Evolutionary conservation across 2,329 filamentous ascomycete species (phyloP).

Genomic region (Pseudonectria buxi): DNA sequence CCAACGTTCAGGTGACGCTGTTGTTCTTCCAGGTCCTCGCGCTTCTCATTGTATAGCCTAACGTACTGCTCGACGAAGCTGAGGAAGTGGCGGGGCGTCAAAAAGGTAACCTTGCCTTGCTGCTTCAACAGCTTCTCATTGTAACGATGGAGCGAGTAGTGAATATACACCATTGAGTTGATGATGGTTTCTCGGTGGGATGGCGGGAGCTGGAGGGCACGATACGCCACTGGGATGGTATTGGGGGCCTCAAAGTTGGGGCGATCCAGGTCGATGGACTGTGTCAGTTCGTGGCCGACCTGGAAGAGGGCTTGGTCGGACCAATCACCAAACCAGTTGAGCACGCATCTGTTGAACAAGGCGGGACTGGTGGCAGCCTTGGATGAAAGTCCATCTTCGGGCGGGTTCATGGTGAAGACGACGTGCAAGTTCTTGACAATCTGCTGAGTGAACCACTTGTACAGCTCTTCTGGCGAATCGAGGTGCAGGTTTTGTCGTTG

Average conservation of each 20-base stretch:
- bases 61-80: constrained; percentile 98
- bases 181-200: constrained; percentile 87
- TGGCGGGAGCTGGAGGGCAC: constrained; percentile 74
- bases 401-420: constrained; percentile 99
- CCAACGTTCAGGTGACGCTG: constrained; percentile 97
- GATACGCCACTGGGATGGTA: constrained; percentile 87
- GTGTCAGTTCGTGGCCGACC: constrained; percentile 89
- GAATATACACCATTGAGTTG: constrained; percentile 98
- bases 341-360: constrained; percentile 97
- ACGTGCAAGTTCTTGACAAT: constrained; percentile 99
- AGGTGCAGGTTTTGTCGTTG: constrained; percentile 91
- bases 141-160: constrained; percentile 87
- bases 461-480: constrained; percentile 97
- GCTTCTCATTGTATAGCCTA: constrained; percentile 95
- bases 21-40: constrained; percentile 96
- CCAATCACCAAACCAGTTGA: constrained; percentile 99
- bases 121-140: constrained; percentile 84
- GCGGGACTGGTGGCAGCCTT: constrained; percentile 97
- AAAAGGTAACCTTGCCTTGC: constrained; percentile 84
- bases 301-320: constrained; percentile 98
- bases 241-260: constrained; percentile 80
- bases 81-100: constrained; percentile 93
- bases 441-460: constrained; percentile 99
- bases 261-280: constrained; percentile 91
- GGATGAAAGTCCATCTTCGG: constrained; percentile 86